Conservation (phyloP, 1,284 basidiomycete genomes). For the Ustilago cynodontis region DNA sequence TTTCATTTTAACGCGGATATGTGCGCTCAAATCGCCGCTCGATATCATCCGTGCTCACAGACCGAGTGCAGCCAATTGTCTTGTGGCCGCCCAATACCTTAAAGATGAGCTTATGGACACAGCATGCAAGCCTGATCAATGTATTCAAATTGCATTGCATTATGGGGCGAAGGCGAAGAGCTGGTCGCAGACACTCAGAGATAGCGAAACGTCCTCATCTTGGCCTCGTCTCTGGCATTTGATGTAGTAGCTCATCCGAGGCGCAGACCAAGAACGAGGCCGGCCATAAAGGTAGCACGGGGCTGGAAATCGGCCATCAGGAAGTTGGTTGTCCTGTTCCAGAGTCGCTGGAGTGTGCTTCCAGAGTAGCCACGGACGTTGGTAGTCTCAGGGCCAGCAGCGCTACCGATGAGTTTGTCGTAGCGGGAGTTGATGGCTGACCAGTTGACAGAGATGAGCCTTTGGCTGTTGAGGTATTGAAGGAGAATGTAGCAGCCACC, state of each 20-base stretch:
- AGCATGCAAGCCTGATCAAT: background rate
- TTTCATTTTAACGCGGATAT: background rate
- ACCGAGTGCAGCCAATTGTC: background rate
- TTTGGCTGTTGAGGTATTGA: constrained; percentile 65
- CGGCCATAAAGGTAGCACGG: constrained; percentile 73
- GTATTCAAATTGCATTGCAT: background rate
- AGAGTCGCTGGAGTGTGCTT: constrained; percentile 73
- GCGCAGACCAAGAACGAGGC: constrained; percentile 72
- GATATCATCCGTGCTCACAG: background rate
- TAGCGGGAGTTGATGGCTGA: constrained; percentile 74
- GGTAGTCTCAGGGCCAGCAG: constrained; percentile 74
- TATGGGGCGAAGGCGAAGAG: background rate
- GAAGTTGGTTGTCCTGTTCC: constrained; percentile 83
- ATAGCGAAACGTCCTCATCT: constrained; percentile 5
- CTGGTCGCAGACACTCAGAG: no score
- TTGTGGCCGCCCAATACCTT: background rate
- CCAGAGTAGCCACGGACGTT: constrained; percentile 72
- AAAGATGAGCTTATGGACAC: background rate
- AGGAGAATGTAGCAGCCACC: constrained; percentile 73
- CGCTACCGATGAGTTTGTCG: constrained; percentile 79
- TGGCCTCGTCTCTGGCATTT: no score
- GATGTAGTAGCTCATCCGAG: constrained; percentile 71
- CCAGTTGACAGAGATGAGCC: constrained; percentile 85
- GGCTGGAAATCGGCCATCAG: constrained; percentile 92
- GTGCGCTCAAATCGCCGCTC: constrained; percentile 24